phyloP scores from a whole-genome alignment of 352 stramenopile species.

The Phytophthora chlamydospora region DNA sequence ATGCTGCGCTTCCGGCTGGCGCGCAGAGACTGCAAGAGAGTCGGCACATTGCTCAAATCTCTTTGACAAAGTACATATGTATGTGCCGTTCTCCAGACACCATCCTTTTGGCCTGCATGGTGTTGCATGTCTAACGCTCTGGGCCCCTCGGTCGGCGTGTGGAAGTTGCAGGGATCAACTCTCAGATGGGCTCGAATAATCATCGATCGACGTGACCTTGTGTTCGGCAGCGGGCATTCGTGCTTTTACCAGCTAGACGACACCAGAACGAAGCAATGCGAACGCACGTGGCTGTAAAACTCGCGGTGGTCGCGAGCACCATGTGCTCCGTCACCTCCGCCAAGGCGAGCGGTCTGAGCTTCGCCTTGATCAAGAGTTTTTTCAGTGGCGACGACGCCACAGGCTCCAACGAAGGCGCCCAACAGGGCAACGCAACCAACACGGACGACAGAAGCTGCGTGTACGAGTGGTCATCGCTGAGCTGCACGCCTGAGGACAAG shows the following conservation, averaged over 20 bases:
- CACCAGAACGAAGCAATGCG: constrained; percentile 14
- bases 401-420: not conserved
- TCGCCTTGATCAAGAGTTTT: constrained; percentile 28
- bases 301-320: constrained; percentile 25
- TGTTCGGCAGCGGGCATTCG: constrained; percentile 13
- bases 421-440: constrained; percentile 12
- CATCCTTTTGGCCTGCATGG: constrained; percentile 15
- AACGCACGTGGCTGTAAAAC: constrained; percentile 8
- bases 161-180: constrained; percentile 7
- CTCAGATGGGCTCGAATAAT: constrained; percentile 16
- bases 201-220: not conserved
- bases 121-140: constrained; percentile 29
- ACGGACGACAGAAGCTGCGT: constrained; percentile 48
- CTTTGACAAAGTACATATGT: no score
- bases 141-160: no score
- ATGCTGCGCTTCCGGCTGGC: no score
- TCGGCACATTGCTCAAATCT: no score
- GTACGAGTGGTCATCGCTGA: constrained; percentile 39
- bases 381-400: constrained; percentile 32
- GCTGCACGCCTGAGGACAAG: constrained; percentile 29
- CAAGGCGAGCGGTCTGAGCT: constrained; percentile 7
- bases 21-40: no score
- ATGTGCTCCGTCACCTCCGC: constrained; percentile 23
- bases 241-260: constrained; percentile 23
- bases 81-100: not conserved